Percentiles rank a stretch among this genome's conserved stretches.
Evolutionary conservation across 2,329 filamentous ascomycete species (phyloP).

Genomic region (Calcarisporium arbuscula): DNA sequence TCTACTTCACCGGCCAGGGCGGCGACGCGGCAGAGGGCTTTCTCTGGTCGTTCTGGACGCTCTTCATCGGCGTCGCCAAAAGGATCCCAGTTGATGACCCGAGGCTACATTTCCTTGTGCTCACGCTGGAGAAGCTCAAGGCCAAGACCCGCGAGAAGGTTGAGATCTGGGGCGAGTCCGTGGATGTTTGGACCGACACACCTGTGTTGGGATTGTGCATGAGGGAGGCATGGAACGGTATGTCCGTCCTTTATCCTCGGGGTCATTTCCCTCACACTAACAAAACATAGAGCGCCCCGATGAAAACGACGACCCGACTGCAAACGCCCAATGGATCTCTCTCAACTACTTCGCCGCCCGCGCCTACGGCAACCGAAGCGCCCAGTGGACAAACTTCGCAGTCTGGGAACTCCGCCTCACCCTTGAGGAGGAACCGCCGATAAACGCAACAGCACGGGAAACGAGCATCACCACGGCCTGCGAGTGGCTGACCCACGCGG

Average conservation of each 20-base stretch:
- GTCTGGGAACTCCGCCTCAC: conserved; percentile 23
- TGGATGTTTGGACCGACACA: conserved; percentile 21
- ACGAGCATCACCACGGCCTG: conserved; percentile 15
- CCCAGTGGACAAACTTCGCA: conserved; percentile 19
- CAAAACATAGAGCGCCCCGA: conserved; percentile 17
- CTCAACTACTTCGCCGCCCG: conserved; percentile 28
- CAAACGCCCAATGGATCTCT: conserved; percentile 21
- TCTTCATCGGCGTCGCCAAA: conserved; percentile 17
- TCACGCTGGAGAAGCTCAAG: conserved; percentile 16
- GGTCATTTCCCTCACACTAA: not conserved
- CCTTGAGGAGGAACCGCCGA: conserved; percentile 19
- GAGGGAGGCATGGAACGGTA: conserved; percentile 24
- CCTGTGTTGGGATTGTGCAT: conserved; percentile 23
- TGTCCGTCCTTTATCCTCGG: conserved; percentile 5
- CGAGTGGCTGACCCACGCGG: conserved; percentile 25
- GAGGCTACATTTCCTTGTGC: conserved; percentile 17
- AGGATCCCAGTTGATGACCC: conserved; percentile 19
- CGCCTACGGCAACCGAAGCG: conserved; percentile 16
- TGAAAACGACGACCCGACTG: conserved; percentile 11
- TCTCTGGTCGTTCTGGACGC: conserved; percentile 23
- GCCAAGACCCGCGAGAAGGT: conserved; percentile 15
- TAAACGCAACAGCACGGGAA: conserved; percentile 12
- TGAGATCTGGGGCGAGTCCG: conserved; percentile 20
- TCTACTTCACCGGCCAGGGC: conserved; percentile 12
- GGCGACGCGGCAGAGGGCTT: conserved; percentile 16